Evolutionary conservation across 2,329 filamentous ascomycete species (phyloP), one percentile per base, ranked within the genome.

Genomic region (Knufia petricola): DNA sequence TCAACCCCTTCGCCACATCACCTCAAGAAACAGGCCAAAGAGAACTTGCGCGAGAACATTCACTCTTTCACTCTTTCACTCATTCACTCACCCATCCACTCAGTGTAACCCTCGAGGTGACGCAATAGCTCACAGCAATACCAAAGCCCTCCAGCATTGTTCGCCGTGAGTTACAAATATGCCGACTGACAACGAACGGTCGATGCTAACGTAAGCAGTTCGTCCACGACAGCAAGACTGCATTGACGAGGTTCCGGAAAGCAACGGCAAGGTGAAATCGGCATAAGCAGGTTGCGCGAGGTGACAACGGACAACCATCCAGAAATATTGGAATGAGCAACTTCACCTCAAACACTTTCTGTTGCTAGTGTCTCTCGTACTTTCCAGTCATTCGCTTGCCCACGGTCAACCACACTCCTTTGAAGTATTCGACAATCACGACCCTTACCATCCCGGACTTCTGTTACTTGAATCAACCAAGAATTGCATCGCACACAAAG

Each of bases 281-380:
- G 23, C 26, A 38, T 15, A 24, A n/a, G 15, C 34, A 28, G 20
- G 39, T 41, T 26, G 39, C 21, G 20, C 39, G 21, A 28, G 6
- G 21, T 36, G 28, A 46, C 28, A 8, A 30, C 42, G 37, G 37
- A 37, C 42, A 12, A 30, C 28, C 20, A 21, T 36, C n/a, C 19
- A n/a, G 13, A 21, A 15, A 15, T 17, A 20, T 36, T 39, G 23
- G 44, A n/a, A 47, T 47, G 44, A 39, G 44, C 44, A n/a, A 47
- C 8, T 10, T 28, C 3, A 38, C 21, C 15, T 47, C 30, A 47
- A 47, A 47, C 31, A 38, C 21, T 15, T 46, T 20, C 32, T 46
- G 30, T 17, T 32, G 19, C 15, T 46, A 39, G 32, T 32, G 19
- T 19, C 13, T 28, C 32, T 28, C 39, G 7, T 39, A n/a, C 15